Base-by-base conservation (phyloP, 2,329 filamentous ascomycete species). In the Sclerotinia minor region DNA sequence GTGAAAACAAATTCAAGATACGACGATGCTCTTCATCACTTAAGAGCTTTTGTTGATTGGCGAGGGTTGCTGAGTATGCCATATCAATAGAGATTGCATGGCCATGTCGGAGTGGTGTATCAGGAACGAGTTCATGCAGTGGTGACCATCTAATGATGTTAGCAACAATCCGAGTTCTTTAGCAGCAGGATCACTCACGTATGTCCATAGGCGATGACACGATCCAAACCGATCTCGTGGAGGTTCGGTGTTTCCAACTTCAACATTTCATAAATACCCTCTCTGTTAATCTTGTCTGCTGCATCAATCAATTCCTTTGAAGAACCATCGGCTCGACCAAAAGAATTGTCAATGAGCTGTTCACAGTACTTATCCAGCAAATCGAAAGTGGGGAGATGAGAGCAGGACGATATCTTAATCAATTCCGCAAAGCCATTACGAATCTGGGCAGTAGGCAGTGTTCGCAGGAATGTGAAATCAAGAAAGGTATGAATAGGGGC, bases 11-110 rank as follows among this genome's bases (percentile, higher is more conserved):
- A 65, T 82, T 84, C n/a, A 91, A 79, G 0, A 91, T 78, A 24
- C 88, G 83, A 35, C 78, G 81, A 75, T 91, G 87, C 71, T 91
- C 88, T 1, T 80, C 81, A 55, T 86, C 80, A 29, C 81, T 83
- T 13, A 92, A 81, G 0, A 90, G 79, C 5, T 87, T 86, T n/a
- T 87, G 84, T 69, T 81, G 77, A 75, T 88, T 84, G 24, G 89
- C 87, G 5, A 92, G 81, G 0, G 89, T 91, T 0, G 89, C 88
- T 0, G 88, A 89, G 79, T 89, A 92, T 0, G 89, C 89, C 89
- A 92, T 92, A 76, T 91, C 89, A 70, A 91, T 89, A 2, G 87
- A 89, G 72, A 92, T 91, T 71, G 89, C 89, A 75, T 92, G 89
- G 4, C 89, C 89, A 75, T 92, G 89, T 53, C 89, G 86, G 54